These are phyloP conservation scores for Chrysoporthe puriensis DNA, from an alignment of 2,329 filamentous ascomycete genomes.

Conservation along the genomic window DNA sequence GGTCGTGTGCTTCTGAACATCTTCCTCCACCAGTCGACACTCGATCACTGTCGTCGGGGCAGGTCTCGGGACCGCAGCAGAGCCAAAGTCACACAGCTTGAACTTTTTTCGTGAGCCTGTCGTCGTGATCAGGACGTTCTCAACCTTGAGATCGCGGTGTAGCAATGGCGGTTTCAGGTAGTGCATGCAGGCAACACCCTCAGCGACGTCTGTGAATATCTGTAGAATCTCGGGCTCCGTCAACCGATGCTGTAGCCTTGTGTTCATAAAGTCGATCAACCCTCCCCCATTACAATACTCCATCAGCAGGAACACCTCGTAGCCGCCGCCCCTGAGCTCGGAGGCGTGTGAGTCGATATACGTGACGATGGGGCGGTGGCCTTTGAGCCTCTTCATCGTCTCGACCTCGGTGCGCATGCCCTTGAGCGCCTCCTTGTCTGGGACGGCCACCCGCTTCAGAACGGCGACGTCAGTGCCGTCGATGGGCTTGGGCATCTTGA, in stretches of 20 bases:
- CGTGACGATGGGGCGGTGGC: slow-evolving; percentile 92
- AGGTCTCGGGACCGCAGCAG: slow-evolving; percentile 79
- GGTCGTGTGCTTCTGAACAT: slow-evolving; percentile 95
- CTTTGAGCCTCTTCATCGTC: slow-evolving; percentile 99
- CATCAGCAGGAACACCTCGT: slow-evolving; percentile 98
- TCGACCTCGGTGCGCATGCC: slow-evolving; percentile 99
- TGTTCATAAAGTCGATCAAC: slow-evolving; percentile 99
- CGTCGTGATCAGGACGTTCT: slow-evolving; percentile 89
- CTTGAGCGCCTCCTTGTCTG: slow-evolving; percentile 90
- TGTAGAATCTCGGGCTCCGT: slow-evolving; percentile 97
- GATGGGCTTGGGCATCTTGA: slow-evolving; percentile 78
- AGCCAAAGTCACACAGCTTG: slow-evolving; percentile 98
- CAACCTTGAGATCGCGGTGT: slow-evolving; percentile 94
- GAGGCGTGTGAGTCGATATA: slow-evolving; percentile 99
- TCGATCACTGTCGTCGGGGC: slow-evolving; percentile 87
- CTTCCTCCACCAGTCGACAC: slow-evolving; percentile 91
- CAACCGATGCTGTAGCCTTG: slow-evolving; percentile 89
- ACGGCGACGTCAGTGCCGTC: slow-evolving; percentile 82
- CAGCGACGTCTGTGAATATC: slow-evolving; percentile 94
- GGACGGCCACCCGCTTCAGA: slow-evolving; percentile 92
- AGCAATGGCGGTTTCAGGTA: slow-evolving; percentile 93
- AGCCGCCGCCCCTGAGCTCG: slow-evolving; percentile 88
- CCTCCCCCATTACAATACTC: slow-evolving; percentile 95
- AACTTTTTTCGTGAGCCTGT: slow-evolving; percentile 72
- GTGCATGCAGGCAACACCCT: slow-evolving; percentile 98